Conservation (phyloP, 2,329 filamentous ascomycete species). For the Ascochyta viciae-villosae region DNA sequence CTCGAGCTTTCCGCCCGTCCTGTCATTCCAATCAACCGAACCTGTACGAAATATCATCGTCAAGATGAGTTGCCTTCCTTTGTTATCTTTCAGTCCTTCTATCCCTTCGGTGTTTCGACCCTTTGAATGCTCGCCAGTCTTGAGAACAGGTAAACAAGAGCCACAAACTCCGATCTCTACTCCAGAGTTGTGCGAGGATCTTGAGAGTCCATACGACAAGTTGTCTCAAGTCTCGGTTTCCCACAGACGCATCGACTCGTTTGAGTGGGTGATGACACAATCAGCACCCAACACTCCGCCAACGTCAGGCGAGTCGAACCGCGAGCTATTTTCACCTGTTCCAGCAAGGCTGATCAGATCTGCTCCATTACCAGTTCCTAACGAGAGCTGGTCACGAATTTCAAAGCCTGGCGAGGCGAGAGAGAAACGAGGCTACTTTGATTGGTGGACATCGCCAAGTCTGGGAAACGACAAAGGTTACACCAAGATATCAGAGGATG, state of each 20-base stretch:
- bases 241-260: constrained; percentile 12
- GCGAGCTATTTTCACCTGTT: not conserved
- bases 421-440: constrained; percentile 5
- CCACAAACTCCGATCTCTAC: not conserved
- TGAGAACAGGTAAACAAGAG: not conserved
- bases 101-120: not conserved
- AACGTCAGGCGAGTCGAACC: not conserved
- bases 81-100: constrained; percentile 6
- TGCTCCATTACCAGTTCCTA: constrained; percentile 8
- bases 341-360: not conserved
- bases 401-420: not conserved
- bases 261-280: constrained; percentile 14
- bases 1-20: no score
- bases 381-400: constrained; percentile 4
- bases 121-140: no score
- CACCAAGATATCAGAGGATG: not conserved
- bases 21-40: no score
- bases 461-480: not conserved
- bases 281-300: constrained; percentile 9
- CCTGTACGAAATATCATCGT: no score
- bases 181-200: not conserved
- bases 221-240: constrained; percentile 12
- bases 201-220: constrained; percentile 6
- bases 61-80: constrained; percentile 12
- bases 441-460: constrained; percentile 12